Evolutionary conservation across 2,329 filamentous ascomycete genomes (phyloP), one percentile per base, ranked within the genome.

Genomic region (Fusarium sp.): DNA sequence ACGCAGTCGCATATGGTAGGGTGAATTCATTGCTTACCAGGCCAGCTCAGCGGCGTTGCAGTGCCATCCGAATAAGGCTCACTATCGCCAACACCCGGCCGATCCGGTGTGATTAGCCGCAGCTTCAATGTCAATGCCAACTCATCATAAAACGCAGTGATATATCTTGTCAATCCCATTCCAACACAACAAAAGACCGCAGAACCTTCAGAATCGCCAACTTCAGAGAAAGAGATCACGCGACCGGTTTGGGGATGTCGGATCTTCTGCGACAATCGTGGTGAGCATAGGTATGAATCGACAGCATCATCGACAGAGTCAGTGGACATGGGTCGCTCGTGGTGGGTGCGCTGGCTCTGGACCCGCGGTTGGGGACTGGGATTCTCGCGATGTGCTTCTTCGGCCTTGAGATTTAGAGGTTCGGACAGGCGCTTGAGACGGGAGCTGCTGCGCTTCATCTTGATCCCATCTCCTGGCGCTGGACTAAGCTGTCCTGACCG

Each of bases 131-230:
- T 97, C 75, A 93, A 83, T 4, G 96, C 96, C 55, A 99, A 84
- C 79, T 99, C 96, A 78, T 99, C 96, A 77, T 98, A 99, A 78
- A 99, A 99, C 0, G 94, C 94, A 65, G 93, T 98, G 63, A 99
- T 92, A 78, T 96, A 99, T 80, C 96, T 89, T 13, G 96, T 99
- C 74, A 99, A 81, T 0, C 96, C 96, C 96, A 99, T 99, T 21
- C 96, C 96, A 4, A 99, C 94, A 75, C 96, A 99, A 78, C 96
- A 97, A 73, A 99, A 94, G 3, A 99, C 93, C 4, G 94, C 95
- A 71, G 92, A 95, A 3, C 96, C 96, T 45, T 95, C 89, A 0
- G 94, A 90, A 78, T 98, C 94, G 16, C 96, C 96, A 4, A 99
- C 96, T 79, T 99, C 96, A 0, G 95, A 98, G 76, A 98, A 99